Conservation (phyloP, 2,329 filamentous ascomycete species). For the Neopestalotiopsis clavispora region DNA sequence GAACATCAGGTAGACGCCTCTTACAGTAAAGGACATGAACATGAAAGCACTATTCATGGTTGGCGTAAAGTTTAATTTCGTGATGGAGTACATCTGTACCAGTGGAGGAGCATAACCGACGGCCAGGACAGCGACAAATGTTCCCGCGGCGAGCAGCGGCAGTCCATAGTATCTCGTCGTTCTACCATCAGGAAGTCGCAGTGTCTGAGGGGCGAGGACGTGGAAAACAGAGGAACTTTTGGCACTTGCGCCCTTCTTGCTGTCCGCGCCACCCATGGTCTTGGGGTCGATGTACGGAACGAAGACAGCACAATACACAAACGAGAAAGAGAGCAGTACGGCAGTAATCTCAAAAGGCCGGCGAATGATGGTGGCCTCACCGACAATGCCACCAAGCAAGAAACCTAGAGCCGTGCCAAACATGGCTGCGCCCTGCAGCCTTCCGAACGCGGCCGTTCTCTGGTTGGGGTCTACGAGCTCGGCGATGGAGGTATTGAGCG, state of each 20-base stretch:
- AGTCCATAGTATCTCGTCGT: constrained; percentile 25
- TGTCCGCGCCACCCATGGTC: constrained; percentile 19
- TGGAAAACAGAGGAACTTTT: constrained; percentile 23
- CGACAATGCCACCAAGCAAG: constrained; percentile 26
- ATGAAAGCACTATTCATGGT: constrained; percentile 29
- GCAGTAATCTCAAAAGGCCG: constrained; percentile 29
- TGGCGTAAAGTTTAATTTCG: constrained; percentile 26
- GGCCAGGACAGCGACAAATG: constrained; percentile 29
- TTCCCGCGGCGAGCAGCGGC: constrained; percentile 26
- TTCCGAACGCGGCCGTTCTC: constrained; percentile 67
- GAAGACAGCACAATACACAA: constrained; percentile 24
- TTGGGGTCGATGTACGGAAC: constrained; percentile 30
- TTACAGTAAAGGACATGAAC: constrained; percentile 24
- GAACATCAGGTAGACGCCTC: constrained; percentile 31
- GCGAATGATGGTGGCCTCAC: constrained; percentile 25
- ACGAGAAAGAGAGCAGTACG: constrained; percentile 23
- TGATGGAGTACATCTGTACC: constrained; percentile 32
- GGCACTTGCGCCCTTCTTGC: constrained; percentile 17
- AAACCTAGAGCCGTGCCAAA: constrained; percentile 26
- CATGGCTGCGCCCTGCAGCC: constrained; percentile 36
- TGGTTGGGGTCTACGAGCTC: constrained; percentile 63
- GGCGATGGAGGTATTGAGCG: constrained; percentile 69
- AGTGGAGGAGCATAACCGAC: constrained; percentile 29
- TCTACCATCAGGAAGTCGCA: constrained; percentile 25
- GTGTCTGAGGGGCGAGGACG: constrained; percentile 25